Conservation (phyloP, 169 alveolate genomes). For the Plasmodium gonderi region DNA sequence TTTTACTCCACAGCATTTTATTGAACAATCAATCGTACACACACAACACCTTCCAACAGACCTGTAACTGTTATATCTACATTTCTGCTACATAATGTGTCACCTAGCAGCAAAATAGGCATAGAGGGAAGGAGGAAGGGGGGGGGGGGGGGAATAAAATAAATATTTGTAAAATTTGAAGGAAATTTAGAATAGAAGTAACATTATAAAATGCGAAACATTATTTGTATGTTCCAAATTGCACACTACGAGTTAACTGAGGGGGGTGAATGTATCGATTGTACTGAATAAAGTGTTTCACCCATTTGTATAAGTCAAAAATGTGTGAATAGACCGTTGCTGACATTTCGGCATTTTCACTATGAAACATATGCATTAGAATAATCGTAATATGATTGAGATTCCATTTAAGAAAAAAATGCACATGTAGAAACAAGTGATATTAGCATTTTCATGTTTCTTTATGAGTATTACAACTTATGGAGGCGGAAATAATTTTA, state of each 20-base stretch:
- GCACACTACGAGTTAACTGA: not conserved
- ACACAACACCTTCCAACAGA: not conserved
- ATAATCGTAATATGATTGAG: not conserved
- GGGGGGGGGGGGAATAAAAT: no score
- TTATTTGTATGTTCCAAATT: no score
- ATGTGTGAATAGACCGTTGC: not conserved
- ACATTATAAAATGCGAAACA: no score
- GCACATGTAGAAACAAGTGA: not conserved
- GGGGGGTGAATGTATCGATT: not conserved
- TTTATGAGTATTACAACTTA: not conserved
- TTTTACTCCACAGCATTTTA: not conserved
- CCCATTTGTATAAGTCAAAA: not conserved
- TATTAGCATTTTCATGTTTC: not conserved
- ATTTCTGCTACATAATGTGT: not conserved
- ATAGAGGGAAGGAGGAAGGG: not conserved
- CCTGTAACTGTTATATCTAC: not conserved
- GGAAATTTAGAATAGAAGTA: no score
- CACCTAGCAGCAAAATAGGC: not conserved
- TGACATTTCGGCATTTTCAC: not conserved
- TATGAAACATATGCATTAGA: not conserved
- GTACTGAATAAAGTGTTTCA: not conserved
- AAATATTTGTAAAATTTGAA: no score
- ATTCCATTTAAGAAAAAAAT: not conserved
- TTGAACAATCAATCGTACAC: not conserved
- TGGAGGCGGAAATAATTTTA: not conserved